Conservation (phyloP, 768 basidiomycete species). For the Sistotremastrum niveocremeum region DNA sequence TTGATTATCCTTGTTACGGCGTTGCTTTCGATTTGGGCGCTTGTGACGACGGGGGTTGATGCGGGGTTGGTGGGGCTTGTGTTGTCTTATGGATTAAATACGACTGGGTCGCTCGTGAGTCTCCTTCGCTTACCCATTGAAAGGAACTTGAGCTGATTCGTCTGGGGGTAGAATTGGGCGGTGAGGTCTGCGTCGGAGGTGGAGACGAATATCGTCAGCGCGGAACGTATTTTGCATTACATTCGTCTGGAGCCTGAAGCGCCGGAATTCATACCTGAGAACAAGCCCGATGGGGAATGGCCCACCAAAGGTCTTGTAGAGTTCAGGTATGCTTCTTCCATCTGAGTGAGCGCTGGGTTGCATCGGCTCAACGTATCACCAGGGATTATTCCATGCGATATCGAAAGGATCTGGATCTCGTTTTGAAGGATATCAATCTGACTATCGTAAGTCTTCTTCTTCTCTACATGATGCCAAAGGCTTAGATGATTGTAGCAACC, state of each 20-base stretch:
- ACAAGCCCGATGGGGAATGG: conserved; percentile 47
- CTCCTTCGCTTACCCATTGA: background rate
- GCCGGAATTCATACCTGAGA: conserved; percentile 49
- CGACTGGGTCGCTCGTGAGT: conserved; percentile 67
- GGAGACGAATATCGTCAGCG: conserved; percentile 82
- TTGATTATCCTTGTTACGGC: conserved; percentile 67
- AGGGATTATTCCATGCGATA: conserved; percentile 70
- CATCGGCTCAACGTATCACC: background rate
- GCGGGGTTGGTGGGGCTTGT: conserved; percentile 82
- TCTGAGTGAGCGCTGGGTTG: background rate
- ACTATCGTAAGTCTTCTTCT: conserved; percentile 34
- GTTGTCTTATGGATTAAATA: conserved; percentile 71
- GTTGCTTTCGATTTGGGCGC: conserved; percentile 47
- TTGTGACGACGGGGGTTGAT: conserved; percentile 69
- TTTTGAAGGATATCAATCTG: conserved; percentile 64
- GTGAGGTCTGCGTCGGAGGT: conserved; percentile 77
- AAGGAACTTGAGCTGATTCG: background rate
- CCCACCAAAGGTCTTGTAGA: conserved; percentile 59
- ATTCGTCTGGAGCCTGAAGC: conserved; percentile 63
- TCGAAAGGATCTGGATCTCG: conserved; percentile 64
- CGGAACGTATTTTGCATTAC: conserved; percentile 80
- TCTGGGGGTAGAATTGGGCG: conserved; percentile 74
- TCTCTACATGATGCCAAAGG: background rate
- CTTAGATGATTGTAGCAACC: conserved; percentile 33
- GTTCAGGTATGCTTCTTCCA: conserved; percentile 41